phyloP scores from a whole-genome alignment of 2,329 filamentous ascomycete genomes.

The Aspergillus novofumigatus region DNA sequence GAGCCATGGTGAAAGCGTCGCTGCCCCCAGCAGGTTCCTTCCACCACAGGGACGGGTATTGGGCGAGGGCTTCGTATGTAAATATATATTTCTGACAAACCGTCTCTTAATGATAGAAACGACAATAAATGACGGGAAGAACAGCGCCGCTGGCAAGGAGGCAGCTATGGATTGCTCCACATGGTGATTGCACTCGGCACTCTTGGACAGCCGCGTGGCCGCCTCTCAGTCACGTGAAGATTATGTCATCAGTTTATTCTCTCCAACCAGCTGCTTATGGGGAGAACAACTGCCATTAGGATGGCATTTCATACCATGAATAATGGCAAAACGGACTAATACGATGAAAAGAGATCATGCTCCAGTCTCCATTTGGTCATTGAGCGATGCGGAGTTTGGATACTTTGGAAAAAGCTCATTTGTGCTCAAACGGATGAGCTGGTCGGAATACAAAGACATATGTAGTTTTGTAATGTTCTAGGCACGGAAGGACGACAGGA shows the following conservation, averaged over 20 bases:
- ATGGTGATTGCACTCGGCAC: conserved; percentile 8
- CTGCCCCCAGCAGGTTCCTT: conserved; percentile 20
- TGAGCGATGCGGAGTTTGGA: not conserved
- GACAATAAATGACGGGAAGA: conserved; percentile 6
- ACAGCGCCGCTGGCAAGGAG: conserved; percentile 13
- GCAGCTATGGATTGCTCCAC: conserved; percentile 8
- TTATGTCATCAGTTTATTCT: not conserved
- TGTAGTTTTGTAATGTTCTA: not conserved
- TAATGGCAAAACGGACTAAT: not conserved
- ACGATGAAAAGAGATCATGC: not conserved
- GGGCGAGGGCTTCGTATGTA: conserved; percentile 3
- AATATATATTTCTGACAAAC: not conserved
- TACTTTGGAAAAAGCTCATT: not conserved
- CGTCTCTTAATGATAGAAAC: conserved; percentile 2
- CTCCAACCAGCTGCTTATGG: not conserved
- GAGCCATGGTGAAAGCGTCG: conserved; percentile 50
- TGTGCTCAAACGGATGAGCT: not conserved
- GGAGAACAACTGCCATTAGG: not conserved
- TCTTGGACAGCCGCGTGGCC: conserved; percentile 17
- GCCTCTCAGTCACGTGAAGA: conserved; percentile 17
- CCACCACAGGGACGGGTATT: conserved; percentile 14
- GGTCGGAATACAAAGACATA: not conserved
- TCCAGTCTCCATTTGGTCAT: no score
- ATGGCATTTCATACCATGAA: not conserved
- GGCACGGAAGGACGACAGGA: no score